Evolutionary conservation across 352 stramenopile genomes (phyloP).

Genomic region (Phytopythium aichiense): DNA sequence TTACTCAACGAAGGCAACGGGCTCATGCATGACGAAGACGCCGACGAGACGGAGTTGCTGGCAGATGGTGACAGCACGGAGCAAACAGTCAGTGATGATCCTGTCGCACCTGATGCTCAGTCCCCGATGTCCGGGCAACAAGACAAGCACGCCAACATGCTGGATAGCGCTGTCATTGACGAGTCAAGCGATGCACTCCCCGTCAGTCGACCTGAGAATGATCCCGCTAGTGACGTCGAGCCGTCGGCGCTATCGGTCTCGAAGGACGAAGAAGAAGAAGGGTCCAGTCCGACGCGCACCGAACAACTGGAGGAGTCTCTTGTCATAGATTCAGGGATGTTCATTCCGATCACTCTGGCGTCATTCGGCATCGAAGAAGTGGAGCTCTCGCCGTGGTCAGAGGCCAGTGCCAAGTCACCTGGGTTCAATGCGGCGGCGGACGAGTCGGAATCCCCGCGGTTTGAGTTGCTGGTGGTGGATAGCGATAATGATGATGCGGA

Average conservation of each 20-base stretch:
- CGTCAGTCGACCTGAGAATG: not conserved
- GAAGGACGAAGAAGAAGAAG: not conserved
- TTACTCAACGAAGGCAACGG: not conserved
- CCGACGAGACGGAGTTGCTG: too few relatives aligned
- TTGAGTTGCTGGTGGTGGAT: not conserved
- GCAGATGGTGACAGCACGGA: not conserved
- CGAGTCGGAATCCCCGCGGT: not conserved
- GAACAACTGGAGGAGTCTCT: not conserved
- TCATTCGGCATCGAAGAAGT: conserved; percentile 45
- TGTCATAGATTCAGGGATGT: conserved; percentile 9
- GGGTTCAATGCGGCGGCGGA: not conserved
- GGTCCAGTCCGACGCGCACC: not conserved
- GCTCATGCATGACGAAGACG: too few relatives aligned
- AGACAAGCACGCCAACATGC: not conserved
- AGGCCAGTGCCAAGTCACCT: not conserved
- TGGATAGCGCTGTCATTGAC: not conserved
- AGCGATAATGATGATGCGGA: not conserved
- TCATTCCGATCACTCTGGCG: conserved; percentile 32
- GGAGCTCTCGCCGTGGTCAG: conserved; percentile 25
- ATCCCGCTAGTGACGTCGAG: not conserved
- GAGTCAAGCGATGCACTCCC: not conserved
- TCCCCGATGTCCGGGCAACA: not conserved
- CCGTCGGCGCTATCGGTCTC: not conserved
- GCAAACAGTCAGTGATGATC: not conserved
- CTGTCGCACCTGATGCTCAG: not conserved